These are phyloP conservation scores for Cynara cardunculus DNA, from an alignment of 129 eudicot species.

Conservation along the genomic window DNA sequence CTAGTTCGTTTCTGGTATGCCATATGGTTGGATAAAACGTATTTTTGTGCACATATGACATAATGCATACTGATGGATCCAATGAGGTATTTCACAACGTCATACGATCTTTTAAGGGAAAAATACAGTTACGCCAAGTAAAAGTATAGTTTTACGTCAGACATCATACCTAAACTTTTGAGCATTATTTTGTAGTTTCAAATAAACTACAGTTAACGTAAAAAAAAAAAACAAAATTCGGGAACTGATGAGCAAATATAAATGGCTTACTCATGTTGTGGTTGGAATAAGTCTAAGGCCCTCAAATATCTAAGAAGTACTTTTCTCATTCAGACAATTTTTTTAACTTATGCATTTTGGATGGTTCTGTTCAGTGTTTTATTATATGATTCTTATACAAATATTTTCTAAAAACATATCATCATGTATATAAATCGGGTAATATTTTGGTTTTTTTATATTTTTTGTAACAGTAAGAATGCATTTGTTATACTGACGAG, in stretches of 20 bases:
- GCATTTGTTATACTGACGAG: too few relatives aligned
- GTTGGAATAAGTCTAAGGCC: conserved; percentile 24
- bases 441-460: not conserved
- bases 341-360: not conserved
- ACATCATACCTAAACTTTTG: too few relatives aligned
- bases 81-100: not conserved
- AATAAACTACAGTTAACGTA: not conserved
- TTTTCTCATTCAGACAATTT: not conserved
- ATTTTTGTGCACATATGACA: too few relatives aligned
- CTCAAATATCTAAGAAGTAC: not conserved
- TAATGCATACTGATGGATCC: not conserved
- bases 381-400: too few relatives aligned
- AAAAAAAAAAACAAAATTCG: not conserved
- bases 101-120: too few relatives aligned
- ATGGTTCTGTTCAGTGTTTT: not conserved
- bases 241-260: not conserved
- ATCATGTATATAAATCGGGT: not conserved
- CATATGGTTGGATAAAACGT: too few relatives aligned
- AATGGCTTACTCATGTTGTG: conserved; percentile 8
- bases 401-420: not conserved
- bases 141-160: not conserved
- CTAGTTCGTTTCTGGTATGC: not conserved
- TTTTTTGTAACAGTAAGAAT: too few relatives aligned
- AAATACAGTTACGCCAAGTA: too few relatives aligned
- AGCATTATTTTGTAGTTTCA: not conserved